A percentile compares a stretch with the other conserved stretches of the same genome.
Evolutionary conservation across 352 stramenopile species (phyloP).

Genomic region (Pythium biforme): DNA sequence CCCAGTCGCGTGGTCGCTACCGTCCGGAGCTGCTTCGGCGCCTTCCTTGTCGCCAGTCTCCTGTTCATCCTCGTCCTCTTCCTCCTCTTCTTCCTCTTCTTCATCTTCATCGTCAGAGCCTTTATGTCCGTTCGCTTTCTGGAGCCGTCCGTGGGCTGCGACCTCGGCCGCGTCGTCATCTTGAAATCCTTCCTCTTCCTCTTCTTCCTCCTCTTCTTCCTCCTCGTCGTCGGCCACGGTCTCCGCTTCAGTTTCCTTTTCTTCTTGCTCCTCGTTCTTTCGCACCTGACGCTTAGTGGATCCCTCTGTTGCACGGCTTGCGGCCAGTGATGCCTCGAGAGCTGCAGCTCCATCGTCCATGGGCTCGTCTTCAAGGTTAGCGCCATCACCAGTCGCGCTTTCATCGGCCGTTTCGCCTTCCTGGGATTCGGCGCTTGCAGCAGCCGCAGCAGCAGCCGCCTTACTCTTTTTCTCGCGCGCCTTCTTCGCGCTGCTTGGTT

Average conservation of each 20-base stretch:
- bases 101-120: slow-evolving; percentile 19
- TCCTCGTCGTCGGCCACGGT: slow-evolving; percentile 10
- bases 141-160: slow-evolving; percentile 25
- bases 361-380: slow-evolving; percentile 5
- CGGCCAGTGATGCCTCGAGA: slow-evolving; percentile 18
- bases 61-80: slow-evolving; percentile 38
- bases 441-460: not conserved
- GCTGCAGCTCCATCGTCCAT: slow-evolving; percentile 21
- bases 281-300: not conserved
- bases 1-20: not conserved
- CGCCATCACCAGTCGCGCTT: not conserved
- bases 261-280: slow-evolving; percentile 3
- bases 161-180: slow-evolving; percentile 27
- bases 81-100: slow-evolving; percentile 35
- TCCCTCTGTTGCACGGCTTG: slow-evolving; percentile 3
- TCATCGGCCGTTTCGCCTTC: slow-evolving; percentile 15
- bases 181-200: slow-evolving; percentile 20
- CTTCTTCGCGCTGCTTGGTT: slow-evolving; percentile 24
- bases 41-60: slow-evolving; percentile 18
- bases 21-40: slow-evolving; percentile 15
- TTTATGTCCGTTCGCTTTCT: not conserved
- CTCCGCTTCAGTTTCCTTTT: slow-evolving; percentile 7
- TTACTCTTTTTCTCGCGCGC: slow-evolving; percentile 13
- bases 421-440: slow-evolving; percentile 19
- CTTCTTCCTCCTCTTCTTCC: slow-evolving; percentile 22